Percentiles rank a stretch among this genome's conserved stretches.
phyloP scores from a whole-genome alignment of 306 rosid genomes.

The Cucumis melo region DNA sequence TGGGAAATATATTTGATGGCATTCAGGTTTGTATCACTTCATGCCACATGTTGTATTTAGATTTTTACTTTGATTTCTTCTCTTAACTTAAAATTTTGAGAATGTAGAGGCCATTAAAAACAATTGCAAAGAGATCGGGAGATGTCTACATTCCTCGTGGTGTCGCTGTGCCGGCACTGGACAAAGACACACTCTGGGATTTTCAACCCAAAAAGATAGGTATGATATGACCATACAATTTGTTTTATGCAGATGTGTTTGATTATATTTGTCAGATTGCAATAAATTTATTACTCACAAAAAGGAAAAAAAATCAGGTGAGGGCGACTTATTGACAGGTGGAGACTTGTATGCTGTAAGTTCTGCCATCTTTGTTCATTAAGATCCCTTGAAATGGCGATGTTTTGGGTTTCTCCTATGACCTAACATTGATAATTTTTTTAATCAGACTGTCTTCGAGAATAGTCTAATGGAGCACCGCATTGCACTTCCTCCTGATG shows the following conservation, averaged over 20 bases:
- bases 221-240: slow-evolving; percentile 11
- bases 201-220: slow-evolving; percentile 85
- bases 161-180: slow-evolving; percentile 93
- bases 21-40: slow-evolving; percentile 62
- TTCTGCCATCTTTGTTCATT: slow-evolving; percentile 1
- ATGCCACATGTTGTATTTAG: neutral
- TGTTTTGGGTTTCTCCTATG: slow-evolving; percentile 6
- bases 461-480: slow-evolving; percentile 91
- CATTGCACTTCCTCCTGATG: slow-evolving; percentile 83
- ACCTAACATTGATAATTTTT: slow-evolving; percentile 10
- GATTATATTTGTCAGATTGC: neutral
- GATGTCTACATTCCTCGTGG: slow-evolving; percentile 99
- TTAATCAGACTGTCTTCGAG: slow-evolving; percentile 69
- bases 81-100: neutral
- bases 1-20: slow-evolving; percentile 97
- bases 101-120: slow-evolving; percentile 88
- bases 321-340: slow-evolving; percentile 80
- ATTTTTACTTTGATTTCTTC: neutral
- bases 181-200: slow-evolving; percentile 93
- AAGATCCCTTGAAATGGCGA: neutral
- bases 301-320: slow-evolving; percentile 40
- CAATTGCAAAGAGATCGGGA: slow-evolving; percentile 84
- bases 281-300: neutral
- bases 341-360: slow-evolving; percentile 98
- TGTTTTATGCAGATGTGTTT: neutral